These are phyloP conservation scores for Neopestalotiopsis sp. DNA, from an alignment of 2,329 filamentous ascomycete genomes.

Conservation along the genomic window DNA sequence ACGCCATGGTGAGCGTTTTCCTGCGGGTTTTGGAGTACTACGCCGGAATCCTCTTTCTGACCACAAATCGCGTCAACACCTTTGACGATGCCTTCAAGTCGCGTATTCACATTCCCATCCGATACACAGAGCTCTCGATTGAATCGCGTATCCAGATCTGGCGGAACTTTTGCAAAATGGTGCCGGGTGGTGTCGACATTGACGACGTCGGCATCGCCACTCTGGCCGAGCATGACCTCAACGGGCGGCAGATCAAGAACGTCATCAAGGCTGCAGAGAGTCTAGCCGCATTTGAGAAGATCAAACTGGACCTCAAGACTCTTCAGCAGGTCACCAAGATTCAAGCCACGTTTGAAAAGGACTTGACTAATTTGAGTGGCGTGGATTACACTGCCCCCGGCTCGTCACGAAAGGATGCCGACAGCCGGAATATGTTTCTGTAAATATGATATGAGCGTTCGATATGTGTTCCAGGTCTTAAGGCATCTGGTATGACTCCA, in stretches of 20 bases:
- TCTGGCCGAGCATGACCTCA: conserved; percentile 31
- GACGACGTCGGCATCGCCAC: conserved; percentile 26
- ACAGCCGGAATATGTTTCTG: conserved; percentile 24
- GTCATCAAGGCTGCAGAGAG: conserved; percentile 37
- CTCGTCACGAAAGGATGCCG: conserved; percentile 20
- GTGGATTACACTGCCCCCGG: conserved; percentile 29
- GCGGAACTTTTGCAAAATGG: conserved; percentile 32
- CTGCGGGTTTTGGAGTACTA: conserved; percentile 21
- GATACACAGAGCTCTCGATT: conserved; percentile 10
- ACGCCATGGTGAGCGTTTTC: conserved; percentile 27
- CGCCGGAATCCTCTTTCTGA: conserved; percentile 18
- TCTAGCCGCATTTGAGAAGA: conserved; percentile 38
- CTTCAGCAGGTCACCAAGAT: conserved; percentile 37
- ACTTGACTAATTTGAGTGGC: conserved; percentile 25
- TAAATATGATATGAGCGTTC: conserved; percentile 13
- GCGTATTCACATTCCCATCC: conserved; percentile 17
- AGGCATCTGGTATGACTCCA: no score
- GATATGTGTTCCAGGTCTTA: no score
- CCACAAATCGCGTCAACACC: conserved; percentile 12
- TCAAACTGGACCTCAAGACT: conserved; percentile 32
- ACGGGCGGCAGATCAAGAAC: conserved; percentile 42
- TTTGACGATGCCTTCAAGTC: conserved; percentile 19
- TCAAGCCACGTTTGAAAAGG: conserved; percentile 38
- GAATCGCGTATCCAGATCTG: conserved; percentile 32
- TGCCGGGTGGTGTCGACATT: conserved; percentile 29